These are phyloP conservation scores for Chrysosporium keratinophilum DNA, from an alignment of 2,329 filamentous ascomycete species.

Conservation along the genomic window DNA sequence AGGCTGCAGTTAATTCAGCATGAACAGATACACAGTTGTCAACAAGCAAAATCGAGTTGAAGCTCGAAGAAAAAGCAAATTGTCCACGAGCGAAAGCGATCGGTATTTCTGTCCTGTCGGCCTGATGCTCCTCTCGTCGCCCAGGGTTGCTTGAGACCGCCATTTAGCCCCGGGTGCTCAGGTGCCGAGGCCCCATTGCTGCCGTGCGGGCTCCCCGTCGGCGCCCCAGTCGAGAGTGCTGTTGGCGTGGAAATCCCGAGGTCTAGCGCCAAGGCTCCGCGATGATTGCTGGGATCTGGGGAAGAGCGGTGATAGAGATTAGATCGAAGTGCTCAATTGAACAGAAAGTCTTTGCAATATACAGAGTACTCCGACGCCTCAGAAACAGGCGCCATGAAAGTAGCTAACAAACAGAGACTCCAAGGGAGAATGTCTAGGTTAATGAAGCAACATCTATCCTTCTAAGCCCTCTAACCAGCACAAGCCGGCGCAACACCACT, in stretches of 20 bases:
- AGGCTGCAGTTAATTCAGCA: not conserved
- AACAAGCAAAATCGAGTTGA: not conserved
- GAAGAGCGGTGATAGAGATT: not conserved
- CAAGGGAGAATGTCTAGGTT: not conserved
- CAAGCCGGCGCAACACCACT: constrained; percentile 47
- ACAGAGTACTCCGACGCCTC: too few relatives aligned
- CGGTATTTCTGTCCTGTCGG: constrained; percentile 3
- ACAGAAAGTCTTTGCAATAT: too few relatives aligned
- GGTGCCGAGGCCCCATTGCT: constrained; percentile 8
- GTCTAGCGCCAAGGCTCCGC: not conserved
- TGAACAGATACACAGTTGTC: not conserved
- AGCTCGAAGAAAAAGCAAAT: too few relatives aligned
- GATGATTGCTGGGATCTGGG: not conserved
- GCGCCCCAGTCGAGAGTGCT: not conserved
- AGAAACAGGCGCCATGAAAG: too few relatives aligned
- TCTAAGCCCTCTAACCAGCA: constrained; percentile 11
- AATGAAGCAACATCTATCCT: constrained; percentile 8
- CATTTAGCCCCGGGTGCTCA: constrained; percentile 3
- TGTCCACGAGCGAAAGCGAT: not conserved
- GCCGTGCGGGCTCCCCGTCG: not conserved
- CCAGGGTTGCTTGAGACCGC: not conserved
- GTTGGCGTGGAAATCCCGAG: constrained; percentile 6
- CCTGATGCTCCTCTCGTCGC: not conserved
- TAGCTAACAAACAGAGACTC: too few relatives aligned
- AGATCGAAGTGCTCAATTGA: not conserved